Conservation (phyloP, 805 yeast species). For the Phaffomyces thermotolerans region DNA sequence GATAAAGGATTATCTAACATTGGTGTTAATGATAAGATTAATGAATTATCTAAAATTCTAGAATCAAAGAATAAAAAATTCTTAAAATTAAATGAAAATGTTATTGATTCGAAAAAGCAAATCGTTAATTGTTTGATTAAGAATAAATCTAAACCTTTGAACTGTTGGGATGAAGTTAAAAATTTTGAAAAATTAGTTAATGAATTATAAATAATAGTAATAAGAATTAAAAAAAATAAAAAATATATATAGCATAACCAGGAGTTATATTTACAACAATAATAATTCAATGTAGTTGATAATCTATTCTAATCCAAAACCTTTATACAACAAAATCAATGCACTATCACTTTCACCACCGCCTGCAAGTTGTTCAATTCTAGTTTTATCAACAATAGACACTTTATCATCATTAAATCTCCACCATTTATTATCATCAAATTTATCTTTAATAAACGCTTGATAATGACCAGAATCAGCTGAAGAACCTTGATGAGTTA, state of each 20-base stretch:
- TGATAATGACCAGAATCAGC: slow-evolving; percentile 98
- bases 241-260: neutral
- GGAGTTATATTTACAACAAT: neutral
- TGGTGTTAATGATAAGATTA: slow-evolving; percentile 35
- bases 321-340: slow-evolving; percentile 77
- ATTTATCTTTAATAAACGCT: slow-evolving; percentile 70
- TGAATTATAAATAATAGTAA: slow-evolving; percentile 27
- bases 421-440: slow-evolving; percentile 83
- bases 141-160: slow-evolving; percentile 59
- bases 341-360: slow-evolving; percentile 99
- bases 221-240: too few species aligned
- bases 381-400: slow-evolving; percentile 65
- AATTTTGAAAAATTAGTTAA: slow-evolving; percentile 54
- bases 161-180: slow-evolving; percentile 79
- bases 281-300: neutral
- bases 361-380: slow-evolving; percentile 81
- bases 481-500: slow-evolving; percentile 91
- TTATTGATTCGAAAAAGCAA: slow-evolving; percentile 39
- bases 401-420: slow-evolving; percentile 92
- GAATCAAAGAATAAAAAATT: slow-evolving; percentile 29
- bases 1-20: slow-evolving; percentile 25
- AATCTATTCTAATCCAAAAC: slow-evolving; percentile 49
- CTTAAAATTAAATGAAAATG: slow-evolving; percentile 30
- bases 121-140: slow-evolving; percentile 52
- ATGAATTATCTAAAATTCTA: slow-evolving; percentile 30